These are phyloP conservation scores for Vitis vinifera DNA, from an alignment of 164 flowering plant species.

Conservation along the genomic window DNA sequence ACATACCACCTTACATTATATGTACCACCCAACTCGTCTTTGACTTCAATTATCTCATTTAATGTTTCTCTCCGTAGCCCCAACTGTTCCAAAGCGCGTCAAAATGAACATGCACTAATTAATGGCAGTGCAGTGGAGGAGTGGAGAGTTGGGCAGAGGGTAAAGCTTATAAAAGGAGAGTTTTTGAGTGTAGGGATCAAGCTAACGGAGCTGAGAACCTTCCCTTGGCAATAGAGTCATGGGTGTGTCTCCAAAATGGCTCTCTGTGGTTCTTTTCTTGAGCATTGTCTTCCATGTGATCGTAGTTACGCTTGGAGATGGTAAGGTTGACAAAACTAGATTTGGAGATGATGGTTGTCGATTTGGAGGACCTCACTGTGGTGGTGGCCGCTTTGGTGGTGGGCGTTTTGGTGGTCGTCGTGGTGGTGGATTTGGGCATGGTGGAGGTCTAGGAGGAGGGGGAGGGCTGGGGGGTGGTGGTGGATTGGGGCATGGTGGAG, in stretches of 20 bases:
- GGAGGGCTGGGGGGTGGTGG: conserved; percentile 7
- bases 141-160: conserved; percentile 1
- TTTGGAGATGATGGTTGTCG: conserved; percentile 25
- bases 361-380: conserved; percentile 17
- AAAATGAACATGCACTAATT: conserved; percentile 14
- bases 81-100: conserved; percentile 32
- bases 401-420: background rate
- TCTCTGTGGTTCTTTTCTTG: conserved; percentile 20
- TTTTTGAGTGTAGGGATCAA: background rate
- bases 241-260: conserved; percentile 29
- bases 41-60: conserved; percentile 10
- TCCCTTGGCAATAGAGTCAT: conserved; percentile 4
- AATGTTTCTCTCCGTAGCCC: conserved; percentile 32
- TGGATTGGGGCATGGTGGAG: conserved; percentile 10
- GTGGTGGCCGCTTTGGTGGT: conserved; percentile 6
- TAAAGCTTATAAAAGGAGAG: conserved; percentile 19
- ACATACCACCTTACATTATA: too few relatives aligned
- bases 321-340: conserved; percentile 23
- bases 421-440: conserved; percentile 3
- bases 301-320: conserved; percentile 28
- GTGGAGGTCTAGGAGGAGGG: conserved; percentile 1
- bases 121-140: conserved; percentile 9
- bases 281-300: conserved; percentile 33
- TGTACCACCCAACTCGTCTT: background rate
- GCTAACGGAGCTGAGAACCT: background rate